Conservation (phyloP, 1,284 basidiomycete species). For the Apiotrichum mycotoxinovorans region DNA sequence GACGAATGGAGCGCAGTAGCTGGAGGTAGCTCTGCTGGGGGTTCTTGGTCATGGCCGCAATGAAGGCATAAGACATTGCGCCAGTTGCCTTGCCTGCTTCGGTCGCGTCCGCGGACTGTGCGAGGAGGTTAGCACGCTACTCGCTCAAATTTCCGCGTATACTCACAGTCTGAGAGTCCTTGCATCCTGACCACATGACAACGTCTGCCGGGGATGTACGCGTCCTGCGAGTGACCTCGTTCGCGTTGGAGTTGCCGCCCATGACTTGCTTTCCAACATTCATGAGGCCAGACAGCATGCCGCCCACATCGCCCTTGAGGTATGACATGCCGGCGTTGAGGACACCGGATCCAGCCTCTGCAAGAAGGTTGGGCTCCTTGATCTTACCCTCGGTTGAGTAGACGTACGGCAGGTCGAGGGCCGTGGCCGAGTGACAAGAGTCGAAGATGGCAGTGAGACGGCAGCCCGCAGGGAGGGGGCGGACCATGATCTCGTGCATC, state of each 20-base stretch:
- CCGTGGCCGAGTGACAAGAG: conserved; percentile 53
- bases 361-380: conserved; percentile 81
- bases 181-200: conserved; percentile 74
- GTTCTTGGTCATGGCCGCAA: conserved; percentile 60
- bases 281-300: conserved; percentile 58
- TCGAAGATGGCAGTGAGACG: conserved; percentile 86
- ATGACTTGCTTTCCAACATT: conserved; percentile 19
- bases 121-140: not conserved
- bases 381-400: conserved; percentile 82
- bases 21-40: conserved; percentile 74
- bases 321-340: conserved; percentile 50
- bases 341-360: conserved; percentile 71
- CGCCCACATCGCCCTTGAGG: conserved; percentile 64
- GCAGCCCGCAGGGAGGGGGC: conserved; percentile 71
- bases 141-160: not conserved
- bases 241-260: conserved; percentile 14
- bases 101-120: conserved; percentile 72
- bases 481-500: conserved; percentile 56
- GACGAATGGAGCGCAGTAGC: conserved; percentile 67
- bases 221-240: conserved; percentile 56
- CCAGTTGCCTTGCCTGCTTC: conserved; percentile 79
- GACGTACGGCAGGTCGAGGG: conserved; percentile 53
- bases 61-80: conserved; percentile 74
- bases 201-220: conserved; percentile 74
- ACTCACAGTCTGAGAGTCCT: conserved; percentile 71